phyloP scores from a whole-genome alignment of 2,329 filamentous ascomycete species.

The Reticulascus tulasneorum region DNA sequence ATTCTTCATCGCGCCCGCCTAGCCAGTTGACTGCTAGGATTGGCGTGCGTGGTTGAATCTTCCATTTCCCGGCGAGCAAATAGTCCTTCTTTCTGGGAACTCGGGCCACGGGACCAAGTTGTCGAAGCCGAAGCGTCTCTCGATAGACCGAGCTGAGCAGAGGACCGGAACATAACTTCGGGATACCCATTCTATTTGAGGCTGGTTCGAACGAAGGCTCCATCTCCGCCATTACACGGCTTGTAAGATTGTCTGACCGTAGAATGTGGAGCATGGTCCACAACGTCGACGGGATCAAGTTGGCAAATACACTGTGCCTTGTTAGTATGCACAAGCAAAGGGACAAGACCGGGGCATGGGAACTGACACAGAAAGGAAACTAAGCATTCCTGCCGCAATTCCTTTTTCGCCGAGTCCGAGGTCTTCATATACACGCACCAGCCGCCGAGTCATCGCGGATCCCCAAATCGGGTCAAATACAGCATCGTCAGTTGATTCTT shows the following conservation, averaged over 20 bases:
- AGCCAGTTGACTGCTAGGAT: conserved; percentile 7
- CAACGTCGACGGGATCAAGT: conserved; percentile 4
- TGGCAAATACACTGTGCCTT: conserved; percentile 5
- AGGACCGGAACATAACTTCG: not conserved
- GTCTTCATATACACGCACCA: conserved; percentile 8
- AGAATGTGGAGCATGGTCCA: conserved; percentile 9
- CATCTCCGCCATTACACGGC: conserved; percentile 3
- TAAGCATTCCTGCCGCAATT: conserved; percentile 1
- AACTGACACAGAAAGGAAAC: conserved; percentile 11
- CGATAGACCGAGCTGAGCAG: conserved; percentile 10
- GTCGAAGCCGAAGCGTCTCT: conserved; percentile 5
- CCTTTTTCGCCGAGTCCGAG: conserved; percentile 7
- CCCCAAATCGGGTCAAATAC: conserved; percentile 7
- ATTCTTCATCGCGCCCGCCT: conserved; percentile 1
- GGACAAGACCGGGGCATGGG: not conserved
- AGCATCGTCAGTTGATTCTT: not conserved
- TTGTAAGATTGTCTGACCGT: not conserved
- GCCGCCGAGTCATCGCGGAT: conserved; percentile 4
- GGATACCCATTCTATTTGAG: not conserved
- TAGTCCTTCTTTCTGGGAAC: too few relatives aligned
- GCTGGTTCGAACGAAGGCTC: not conserved
- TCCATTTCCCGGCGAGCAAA: not conserved
- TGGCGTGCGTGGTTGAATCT: too few relatives aligned
- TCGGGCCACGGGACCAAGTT: conserved; percentile 5
- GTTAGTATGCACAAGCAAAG: not conserved